Base-by-base conservation (phyloP, 1,139 yeast species). In the Pichia sp. region DNA sequence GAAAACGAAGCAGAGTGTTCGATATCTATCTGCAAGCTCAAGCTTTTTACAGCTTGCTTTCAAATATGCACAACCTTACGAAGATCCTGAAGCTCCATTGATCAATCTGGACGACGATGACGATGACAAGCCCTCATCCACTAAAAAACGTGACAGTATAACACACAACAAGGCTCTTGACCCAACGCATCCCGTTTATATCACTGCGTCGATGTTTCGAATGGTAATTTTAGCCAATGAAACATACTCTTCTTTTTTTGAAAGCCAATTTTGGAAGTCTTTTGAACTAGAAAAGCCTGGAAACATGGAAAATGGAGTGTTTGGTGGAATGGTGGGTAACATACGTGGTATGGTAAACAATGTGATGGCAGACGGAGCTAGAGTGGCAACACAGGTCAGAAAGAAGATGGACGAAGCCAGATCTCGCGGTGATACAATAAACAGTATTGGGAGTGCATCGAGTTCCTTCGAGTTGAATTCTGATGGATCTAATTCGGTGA, bases 151-250 rank as follows among this genome's bases (percentile, higher is more conserved):
- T 9, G 48, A 57, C 26, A 49, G 52, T 16, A 72, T 68, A 69
- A 80, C 66, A 59, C 80, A 88, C 50, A 89, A 89, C 64, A 87
- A 82, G 1, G 96, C 96, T 0, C 71, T 89, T 44, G 87, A 90
- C 65, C 96, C 96, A 1, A 76, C 79, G 41, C 77, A 83, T 12
- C 96, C 96, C 0, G 82, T 86, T 19, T 81, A 74, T 52, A 77
- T 93, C 53, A 87, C 87, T 51, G 72, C 91, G 28, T 91, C 98
- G 0, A 90, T 96, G 0, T 93, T 93, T 71, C 75, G 99, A 59
- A 93, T 93, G 99, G 95, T 93, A 1, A 74, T 93, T 3, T 74
- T 93, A 16, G 97, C 98, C 0, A 96, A 91, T 66, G 98, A 90
- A 63, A 87, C 97, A 0, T 85, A 90, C 60, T 98, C 93, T 66